These are phyloP conservation scores for Cydonia oblonga DNA, from an alignment of 331 rosid genomes.

Conservation along the genomic window DNA sequence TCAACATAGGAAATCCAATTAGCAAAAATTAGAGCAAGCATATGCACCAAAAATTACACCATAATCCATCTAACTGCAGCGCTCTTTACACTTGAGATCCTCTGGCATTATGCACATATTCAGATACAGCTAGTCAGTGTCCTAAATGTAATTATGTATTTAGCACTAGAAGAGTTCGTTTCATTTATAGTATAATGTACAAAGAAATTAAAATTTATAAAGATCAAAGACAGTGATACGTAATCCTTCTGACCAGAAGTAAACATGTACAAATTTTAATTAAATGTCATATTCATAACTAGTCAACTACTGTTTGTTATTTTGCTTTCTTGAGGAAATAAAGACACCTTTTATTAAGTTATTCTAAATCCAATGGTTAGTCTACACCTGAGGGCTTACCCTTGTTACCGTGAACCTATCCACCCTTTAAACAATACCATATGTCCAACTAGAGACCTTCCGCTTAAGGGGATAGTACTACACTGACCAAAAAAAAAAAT, in stretches of 20 bases:
- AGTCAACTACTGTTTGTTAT: neutral
- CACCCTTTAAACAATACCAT: neutral
- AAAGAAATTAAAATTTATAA: neutral
- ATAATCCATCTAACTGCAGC: neutral
- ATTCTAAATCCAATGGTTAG: neutral
- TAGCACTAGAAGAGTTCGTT: neutral
- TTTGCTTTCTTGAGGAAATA: neutral
- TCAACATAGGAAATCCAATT: neutral
- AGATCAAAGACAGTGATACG: neutral
- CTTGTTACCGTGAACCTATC: neutral
- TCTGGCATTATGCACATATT: neutral
- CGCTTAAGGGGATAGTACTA: neutral
- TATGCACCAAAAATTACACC: slow-evolving; percentile 9
- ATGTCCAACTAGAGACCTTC: neutral
- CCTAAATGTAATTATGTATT: neutral
- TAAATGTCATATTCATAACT: neutral
- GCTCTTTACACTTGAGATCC: neutral
- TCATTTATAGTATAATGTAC: neutral
- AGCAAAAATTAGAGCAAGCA: neutral
- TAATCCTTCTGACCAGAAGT: neutral
- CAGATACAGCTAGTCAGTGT: neutral
- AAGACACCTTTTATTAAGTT: neutral
- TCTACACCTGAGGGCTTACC: neutral
- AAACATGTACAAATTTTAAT: neutral
- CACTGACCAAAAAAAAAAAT: neutral